A percentile compares a stretch with the other conserved stretches of the same genome.
phyloP scores from a whole-genome alignment of 768 basidiomycete species.

The Thelephora aurantiotincta region DNA sequence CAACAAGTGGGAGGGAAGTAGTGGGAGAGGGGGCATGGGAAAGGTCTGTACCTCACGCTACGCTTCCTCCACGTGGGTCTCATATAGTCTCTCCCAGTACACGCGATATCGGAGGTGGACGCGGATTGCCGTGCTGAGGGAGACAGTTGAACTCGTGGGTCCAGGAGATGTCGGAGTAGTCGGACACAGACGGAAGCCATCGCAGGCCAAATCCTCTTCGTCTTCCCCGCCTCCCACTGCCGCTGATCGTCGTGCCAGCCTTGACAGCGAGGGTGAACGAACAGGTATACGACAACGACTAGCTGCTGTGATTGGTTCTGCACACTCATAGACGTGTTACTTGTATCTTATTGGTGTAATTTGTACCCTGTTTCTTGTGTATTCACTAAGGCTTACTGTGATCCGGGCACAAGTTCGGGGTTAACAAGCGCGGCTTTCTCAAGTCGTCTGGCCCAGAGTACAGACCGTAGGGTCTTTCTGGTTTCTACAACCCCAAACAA shows the following conservation, averaged over 20 bases:
- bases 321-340: too few species aligned
- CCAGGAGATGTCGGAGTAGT: constrained; percentile 16
- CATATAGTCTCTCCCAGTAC: constrained; percentile 32
- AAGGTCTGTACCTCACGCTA: constrained; percentile 32
- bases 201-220: not conserved
- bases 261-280: not conserved
- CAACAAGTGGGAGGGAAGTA: constrained; percentile 85
- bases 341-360: too few species aligned
- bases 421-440: too few species aligned
- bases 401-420: too few species aligned
- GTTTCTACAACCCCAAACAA: too few species aligned
- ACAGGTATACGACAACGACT: not conserved
- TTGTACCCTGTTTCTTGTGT: too few species aligned
- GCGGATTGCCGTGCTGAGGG: constrained; percentile 64
- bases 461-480: too few species aligned
- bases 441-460: too few species aligned
- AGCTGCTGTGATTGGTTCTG: not conserved
- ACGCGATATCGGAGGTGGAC: constrained; percentile 82
- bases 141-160: constrained; percentile 46
- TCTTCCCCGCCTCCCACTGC: not conserved
- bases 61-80: not conserved
- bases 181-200: constrained; percentile 6
- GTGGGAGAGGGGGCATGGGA: constrained; percentile 70
- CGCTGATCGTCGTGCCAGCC: not conserved
- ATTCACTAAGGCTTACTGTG: too few species aligned